Evolutionary conservation across 179 eudicot genomes (phyloP), one percentile per base, ranked within the genome.

Genomic region (Pouteria campechiana): DNA sequence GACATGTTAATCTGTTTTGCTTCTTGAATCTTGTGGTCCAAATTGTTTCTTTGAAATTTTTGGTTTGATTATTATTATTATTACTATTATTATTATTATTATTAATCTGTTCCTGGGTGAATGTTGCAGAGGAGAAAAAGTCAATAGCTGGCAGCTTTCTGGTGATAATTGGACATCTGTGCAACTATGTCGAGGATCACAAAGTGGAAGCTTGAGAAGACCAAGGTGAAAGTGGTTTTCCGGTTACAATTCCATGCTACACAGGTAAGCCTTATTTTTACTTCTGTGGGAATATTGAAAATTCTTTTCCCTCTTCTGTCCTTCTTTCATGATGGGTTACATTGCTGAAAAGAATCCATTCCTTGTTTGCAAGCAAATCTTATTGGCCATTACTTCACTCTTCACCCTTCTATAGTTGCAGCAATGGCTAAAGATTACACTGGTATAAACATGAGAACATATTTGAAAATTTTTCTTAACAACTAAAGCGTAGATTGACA

Each of bases 161-260:
- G 61, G 21, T 36, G 36, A 63, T 63, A 59, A 58, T 50, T 36
- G 57, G 27, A 32, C 45, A 54, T 61, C 46, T 29, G 25, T 18
- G 30, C 41, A 55, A 52, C 42, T 68, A 74, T 87, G 98, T 87
- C 94, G 29, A 82, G 92, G 75, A 60, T 52, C 54, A 37, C 78
- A 17, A 75, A 78, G 79, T 75, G 82, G 94, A 79, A 82, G 70
- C 66, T 73, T 64, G 98, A 90, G 66, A 90, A 79, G 74, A 51
- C 83, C 23, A 90, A 73, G 80, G 81, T 90, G 18, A 82, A 87
- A 82, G 96, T 87, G 18, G 96, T 86, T 44, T 90, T 90, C 49
- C 83, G 98, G 54, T 70, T 90, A 36, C 98, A 90, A 57, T 90
- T 87, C 72, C 87, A 90, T 67, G 90, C 96, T 53, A 79, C 94